Base-by-base conservation (phyloP, 768 basidiomycete species). In the Suillus weaverae region DNA sequence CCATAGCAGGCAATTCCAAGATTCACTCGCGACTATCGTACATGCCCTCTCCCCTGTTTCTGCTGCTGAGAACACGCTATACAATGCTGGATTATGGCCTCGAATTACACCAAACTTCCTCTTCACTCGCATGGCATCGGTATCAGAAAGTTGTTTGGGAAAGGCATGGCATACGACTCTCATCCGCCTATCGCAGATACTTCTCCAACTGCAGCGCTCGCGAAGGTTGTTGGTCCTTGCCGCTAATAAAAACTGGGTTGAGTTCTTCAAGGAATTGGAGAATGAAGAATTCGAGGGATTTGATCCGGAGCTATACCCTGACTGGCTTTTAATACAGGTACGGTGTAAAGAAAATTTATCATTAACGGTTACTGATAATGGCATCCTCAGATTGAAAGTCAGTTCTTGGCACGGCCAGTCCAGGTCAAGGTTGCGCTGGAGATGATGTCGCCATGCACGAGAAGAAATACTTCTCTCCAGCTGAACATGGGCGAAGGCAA, bases 401-500 rank as follows among this genome's bases (percentile, higher is more conserved):
- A 84, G 59, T 76, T 86, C 41, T 62, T 79, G 6, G 70, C 78
- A 35, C 82, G 85, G 5, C 74, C 76, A 0, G 67, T 85, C 16
- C 85, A 86, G 64, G 71, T 72, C 0, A 60, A 70, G 0, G 71
- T 86, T 13, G 81, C 84, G 1, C 60, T 68, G 5, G 78, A 84
- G 57, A 86, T 86, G 85, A 81, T 83, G 22, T 61, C 69, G 0
- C 85, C 86, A 0, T 63, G 63, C 1, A 76, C 71, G 0, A 64
- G 65, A 2, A 16, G 67, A 8, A 86, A 82, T 54, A 79, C 81
- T 0, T 70, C 77, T 11, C 73, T 83, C 36, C 85, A 86, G 46
- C 79, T 86, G n/a, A 85, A 86, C 59, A 87, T 86, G 85, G 85
- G 85, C 3, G 85, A 86, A 61, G 85, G 85, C 1, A 86, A 86